Evolutionary conservation across 2,329 filamentous ascomycete genomes (phyloP).

Genomic region (Pyrenochaeta sp.): DNA sequence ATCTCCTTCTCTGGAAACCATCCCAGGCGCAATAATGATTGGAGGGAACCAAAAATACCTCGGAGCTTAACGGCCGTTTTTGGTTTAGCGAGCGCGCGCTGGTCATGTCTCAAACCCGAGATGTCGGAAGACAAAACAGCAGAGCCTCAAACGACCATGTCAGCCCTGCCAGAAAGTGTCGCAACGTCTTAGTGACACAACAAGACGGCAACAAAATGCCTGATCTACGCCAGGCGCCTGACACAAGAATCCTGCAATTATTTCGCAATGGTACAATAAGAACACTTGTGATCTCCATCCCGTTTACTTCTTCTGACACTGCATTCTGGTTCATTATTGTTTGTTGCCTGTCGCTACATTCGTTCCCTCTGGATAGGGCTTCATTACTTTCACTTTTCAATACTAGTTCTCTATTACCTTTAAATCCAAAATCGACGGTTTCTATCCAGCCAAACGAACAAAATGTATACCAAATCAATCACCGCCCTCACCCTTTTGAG

Average conservation of each 20-base stretch:
- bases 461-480: conserved; percentile 27
- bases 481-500: conserved; percentile 20
- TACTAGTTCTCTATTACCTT: conserved; percentile 2
- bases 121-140: conserved; percentile 10
- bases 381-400: conserved; percentile 5
- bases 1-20: neutral
- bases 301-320: no score
- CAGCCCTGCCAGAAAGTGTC: conserved; percentile 21
- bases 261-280: neutral
- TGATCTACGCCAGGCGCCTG: conserved; percentile 22
- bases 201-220: conserved; percentile 14
- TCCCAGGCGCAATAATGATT: neutral
- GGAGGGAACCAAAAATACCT: neutral
- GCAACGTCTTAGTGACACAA: conserved; percentile 16
- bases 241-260: neutral
- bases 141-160: conserved; percentile 9
- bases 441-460: neutral
- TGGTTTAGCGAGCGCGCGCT: conserved; percentile 1
- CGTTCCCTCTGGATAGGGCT: conserved; percentile 16
- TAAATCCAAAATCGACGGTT: no score
- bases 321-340: neutral
- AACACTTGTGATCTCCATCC: neutral
- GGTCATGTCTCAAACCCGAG: conserved; percentile 15
- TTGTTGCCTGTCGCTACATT: conserved; percentile 7
- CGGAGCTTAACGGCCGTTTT: conserved; percentile 7